Evolutionary conservation across 306 rosid species (phyloP).

Genomic region (Vigna reflexopilosa): DNA sequence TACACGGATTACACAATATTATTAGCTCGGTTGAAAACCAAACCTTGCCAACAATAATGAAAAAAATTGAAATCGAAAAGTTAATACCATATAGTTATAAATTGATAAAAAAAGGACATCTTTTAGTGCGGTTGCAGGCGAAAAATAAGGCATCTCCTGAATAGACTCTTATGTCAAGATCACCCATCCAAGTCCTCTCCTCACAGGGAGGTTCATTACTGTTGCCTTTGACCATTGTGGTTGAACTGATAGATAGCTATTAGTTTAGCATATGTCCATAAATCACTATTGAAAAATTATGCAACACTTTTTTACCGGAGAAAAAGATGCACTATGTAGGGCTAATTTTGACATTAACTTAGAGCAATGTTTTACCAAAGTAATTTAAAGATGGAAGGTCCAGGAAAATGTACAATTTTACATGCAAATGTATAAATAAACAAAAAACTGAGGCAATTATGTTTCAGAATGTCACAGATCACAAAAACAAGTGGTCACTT

Average conservation of each 20-base stretch:
- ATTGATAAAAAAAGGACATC: slow-evolving; percentile 10
- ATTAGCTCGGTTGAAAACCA: too few species aligned
- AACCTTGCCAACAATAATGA: too few species aligned
- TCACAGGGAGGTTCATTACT: slow-evolving; percentile 7
- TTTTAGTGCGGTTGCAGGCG: slow-evolving; percentile 5
- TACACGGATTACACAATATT: too few species aligned
- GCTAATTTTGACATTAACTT: too few species aligned
- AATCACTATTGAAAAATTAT: slow-evolving; percentile 33
- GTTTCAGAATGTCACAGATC: slow-evolving; percentile 44
- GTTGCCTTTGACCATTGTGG: not conserved
- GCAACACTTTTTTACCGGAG: not conserved
- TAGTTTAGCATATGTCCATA: slow-evolving; percentile 21
- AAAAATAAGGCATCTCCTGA: not conserved
- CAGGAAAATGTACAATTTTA: slow-evolving; percentile 15
- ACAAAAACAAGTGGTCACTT: slow-evolving; percentile 41
- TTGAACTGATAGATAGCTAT: slow-evolving; percentile 12
- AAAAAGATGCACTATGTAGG: slow-evolving; percentile 22
- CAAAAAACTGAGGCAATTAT: slow-evolving; percentile 5
- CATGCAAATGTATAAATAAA: slow-evolving; percentile 5
- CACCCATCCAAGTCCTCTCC: slow-evolving; percentile 5
- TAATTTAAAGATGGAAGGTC: slow-evolving; percentile 18
- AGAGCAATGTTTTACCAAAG: slow-evolving; percentile 5
- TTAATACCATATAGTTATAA: not conserved
- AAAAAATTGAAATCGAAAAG: not conserved
- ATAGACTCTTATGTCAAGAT: slow-evolving; percentile 6